Evolutionary conservation across 352 stramenopile genomes (phyloP), one percentile per base, ranked within the genome.

Genomic region (Globisporangium echinulatum): DNA sequence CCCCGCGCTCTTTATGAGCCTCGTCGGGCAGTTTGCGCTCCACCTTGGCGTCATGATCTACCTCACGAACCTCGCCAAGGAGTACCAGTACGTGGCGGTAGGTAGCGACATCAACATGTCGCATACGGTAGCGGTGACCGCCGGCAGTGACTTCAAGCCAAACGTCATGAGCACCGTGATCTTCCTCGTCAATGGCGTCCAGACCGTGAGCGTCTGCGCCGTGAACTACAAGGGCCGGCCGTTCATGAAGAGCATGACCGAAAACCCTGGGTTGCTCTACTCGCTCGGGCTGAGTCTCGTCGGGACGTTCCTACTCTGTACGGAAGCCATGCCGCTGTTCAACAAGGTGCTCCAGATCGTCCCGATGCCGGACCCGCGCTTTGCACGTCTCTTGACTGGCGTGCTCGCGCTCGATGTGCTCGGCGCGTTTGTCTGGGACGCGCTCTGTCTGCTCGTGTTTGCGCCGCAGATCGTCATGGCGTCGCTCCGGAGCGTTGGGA

Each of bases 131-230:
- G 25, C 25, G 25, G 25, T 3, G 25, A 33, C 25, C 25, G 2
- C 25, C 25, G 25, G 25, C 25, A 33, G 89, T 37, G 84, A 96
- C 43, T 99, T 99, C 77, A 90, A 97, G 68, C 97, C 97, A 2
- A 99, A 98, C 64, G 87, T 98, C 3, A 94, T 99, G 70, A 99
- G 99, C 69, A 98, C 95, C 1, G 95, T 97, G 33, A 97, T 98
- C 52, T 99, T 99, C 79, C 71, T 99, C 14, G 76, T 99, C 44
- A 98, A 91, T 62, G 82, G 90, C 42, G 74, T 98, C 55, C 87
- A 96, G 67, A 94, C 84, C 0, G 84, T 98, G n/a, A 99, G 97
- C 69, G 98, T 98, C n/a, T 99, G 99, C 66, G 81, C 92, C 1
- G 94, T 98, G 15, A 99, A 99, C 79, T 99, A 99, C 85, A 92